Evolutionary conservation across 495 filamentous ascomycete species (phyloP).

Genomic region (Aspergillus homomorphus): DNA sequence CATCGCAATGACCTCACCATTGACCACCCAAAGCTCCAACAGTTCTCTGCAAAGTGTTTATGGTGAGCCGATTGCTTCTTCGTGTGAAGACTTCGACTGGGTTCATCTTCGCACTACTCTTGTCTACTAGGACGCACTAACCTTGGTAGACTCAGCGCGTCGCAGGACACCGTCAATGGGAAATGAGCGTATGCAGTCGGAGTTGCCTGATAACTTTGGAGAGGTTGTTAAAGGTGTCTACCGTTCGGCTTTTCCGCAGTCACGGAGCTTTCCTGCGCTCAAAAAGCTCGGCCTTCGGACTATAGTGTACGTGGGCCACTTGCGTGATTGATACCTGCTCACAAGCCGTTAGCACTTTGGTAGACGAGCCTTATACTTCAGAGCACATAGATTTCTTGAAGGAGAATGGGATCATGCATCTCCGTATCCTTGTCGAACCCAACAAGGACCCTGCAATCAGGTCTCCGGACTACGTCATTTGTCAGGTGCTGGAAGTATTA

Average conservation of each 20-base stretch:
- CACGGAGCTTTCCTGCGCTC: constrained; percentile 62
- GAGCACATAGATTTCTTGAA: constrained; percentile 59
- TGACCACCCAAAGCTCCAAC: constrained; percentile 17
- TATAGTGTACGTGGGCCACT: constrained; percentile 57
- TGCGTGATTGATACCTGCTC: not conserved
- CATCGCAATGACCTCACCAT: constrained; percentile 17
- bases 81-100: not conserved
- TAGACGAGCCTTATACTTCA: constrained; percentile 59
- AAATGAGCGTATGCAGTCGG: constrained; percentile 10
- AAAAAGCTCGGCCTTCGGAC: constrained; percentile 64
- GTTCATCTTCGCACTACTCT: not conserved
- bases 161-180: constrained; percentile 5
- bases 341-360: constrained; percentile 60
- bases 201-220: constrained; percentile 63
- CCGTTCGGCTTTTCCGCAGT: constrained; percentile 69
- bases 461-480: constrained; percentile 59
- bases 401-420: constrained; percentile 60
- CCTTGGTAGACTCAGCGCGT: constrained; percentile 3
- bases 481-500: constrained; percentile 59
- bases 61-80: constrained; percentile 12
- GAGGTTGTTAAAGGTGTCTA: constrained; percentile 65
- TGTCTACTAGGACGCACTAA: not conserved
- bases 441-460: constrained; percentile 61
- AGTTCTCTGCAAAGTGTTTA: constrained; percentile 9
- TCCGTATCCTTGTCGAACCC: constrained; percentile 66